A percentile compares a stretch with the other conserved stretches of the same genome.
These are phyloP conservation scores for Aspergillus conjunctus DNA, from an alignment of 495 filamentous ascomycete genomes.

Conservation along the genomic window DNA sequence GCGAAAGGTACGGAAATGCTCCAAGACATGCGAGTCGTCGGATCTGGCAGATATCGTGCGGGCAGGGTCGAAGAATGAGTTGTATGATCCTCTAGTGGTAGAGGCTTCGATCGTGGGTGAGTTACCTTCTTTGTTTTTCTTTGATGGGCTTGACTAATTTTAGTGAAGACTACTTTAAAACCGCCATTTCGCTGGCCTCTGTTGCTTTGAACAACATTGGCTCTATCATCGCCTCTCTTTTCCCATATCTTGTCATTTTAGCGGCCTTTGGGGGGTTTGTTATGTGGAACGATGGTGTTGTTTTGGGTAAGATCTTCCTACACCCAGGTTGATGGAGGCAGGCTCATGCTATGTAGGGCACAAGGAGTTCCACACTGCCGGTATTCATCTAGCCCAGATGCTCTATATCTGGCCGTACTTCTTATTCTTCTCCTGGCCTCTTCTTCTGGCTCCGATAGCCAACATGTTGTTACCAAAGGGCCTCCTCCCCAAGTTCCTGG, in stretches of 20 bases:
- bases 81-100: constrained; percentile 66
- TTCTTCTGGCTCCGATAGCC: constrained; percentile 60
- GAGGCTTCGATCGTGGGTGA: constrained; percentile 60
- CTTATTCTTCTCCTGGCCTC: constrained; percentile 82
- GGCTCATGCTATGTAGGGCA: constrained; percentile 59
- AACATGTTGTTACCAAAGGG: constrained; percentile 41
- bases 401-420: constrained; percentile 93
- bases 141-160: constrained; percentile 27
- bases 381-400: constrained; percentile 87
- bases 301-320: constrained; percentile 63
- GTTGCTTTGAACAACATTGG: constrained; percentile 54
- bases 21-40: constrained; percentile 30
- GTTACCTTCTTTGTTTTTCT: constrained; percentile 9
- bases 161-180: constrained; percentile 58
- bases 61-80: constrained; percentile 49
- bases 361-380: constrained; percentile 89
- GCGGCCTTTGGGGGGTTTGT: constrained; percentile 73
- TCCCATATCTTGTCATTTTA: constrained; percentile 71
- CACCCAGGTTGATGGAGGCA: constrained; percentile 5
- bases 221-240: constrained; percentile 51
- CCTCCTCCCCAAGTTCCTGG: constrained; percentile 40
- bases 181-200: constrained; percentile 60
- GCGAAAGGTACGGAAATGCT: constrained; percentile 37
- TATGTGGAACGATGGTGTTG: constrained; percentile 85
- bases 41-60: constrained; percentile 32